These are phyloP conservation scores for Niveomyces coronatus DNA, from an alignment of 2,329 filamentous ascomycete species.

Conservation along the genomic window DNA sequence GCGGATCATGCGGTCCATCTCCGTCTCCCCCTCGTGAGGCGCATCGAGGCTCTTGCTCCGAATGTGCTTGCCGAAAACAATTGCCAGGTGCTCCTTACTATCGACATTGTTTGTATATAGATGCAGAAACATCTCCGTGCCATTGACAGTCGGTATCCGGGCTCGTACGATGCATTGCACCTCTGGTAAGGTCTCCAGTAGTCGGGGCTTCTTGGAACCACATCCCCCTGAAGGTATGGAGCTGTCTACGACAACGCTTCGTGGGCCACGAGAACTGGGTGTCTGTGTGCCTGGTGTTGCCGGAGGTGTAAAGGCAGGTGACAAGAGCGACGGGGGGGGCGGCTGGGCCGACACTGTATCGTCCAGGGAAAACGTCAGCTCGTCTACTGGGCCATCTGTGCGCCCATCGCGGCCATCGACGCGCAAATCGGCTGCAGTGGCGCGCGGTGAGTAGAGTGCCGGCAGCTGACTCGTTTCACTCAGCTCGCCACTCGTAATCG, in stretches of 20 bases:
- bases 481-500: constrained; percentile 10
- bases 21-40: constrained; percentile 64
- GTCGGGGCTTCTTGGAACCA: constrained; percentile 54
- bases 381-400: constrained; percentile 17
- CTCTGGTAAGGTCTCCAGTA: constrained; percentile 65
- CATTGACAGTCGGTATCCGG: constrained; percentile 82
- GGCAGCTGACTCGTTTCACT: constrained; percentile 20
- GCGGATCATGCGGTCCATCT: constrained; percentile 84
- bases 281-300: constrained; percentile 50
- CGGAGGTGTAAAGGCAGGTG: constrained; percentile 73
- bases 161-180: constrained; percentile 94
- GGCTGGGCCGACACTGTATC: constrained; percentile 11
- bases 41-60: constrained; percentile 63
- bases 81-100: constrained; percentile 91
- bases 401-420: constrained; percentile 7
- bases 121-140: constrained; percentile 94
- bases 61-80: constrained; percentile 87
- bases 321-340: constrained; percentile 63
- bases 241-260: constrained; percentile 50
- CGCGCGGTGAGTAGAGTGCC: constrained; percentile 29
- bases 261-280: constrained; percentile 33
- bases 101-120: constrained; percentile 89
- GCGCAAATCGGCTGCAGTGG: constrained; percentile 13
- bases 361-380: constrained; percentile 25
- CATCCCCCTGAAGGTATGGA: constrained; percentile 47